Conservation (phyloP, 2,329 filamentous ascomycete genomes). For the Calonectria fujianensis region DNA sequence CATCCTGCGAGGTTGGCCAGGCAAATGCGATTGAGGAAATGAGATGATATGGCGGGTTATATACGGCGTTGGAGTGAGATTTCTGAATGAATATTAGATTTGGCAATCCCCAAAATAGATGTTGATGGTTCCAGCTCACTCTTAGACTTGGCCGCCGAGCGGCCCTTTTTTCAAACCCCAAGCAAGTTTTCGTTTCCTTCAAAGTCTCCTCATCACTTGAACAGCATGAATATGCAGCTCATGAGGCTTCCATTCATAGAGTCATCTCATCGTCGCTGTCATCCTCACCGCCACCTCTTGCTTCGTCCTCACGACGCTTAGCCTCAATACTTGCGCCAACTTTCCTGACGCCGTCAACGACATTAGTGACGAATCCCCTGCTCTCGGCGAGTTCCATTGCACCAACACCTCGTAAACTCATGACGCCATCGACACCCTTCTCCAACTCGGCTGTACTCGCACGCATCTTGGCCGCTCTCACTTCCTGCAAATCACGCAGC, state of each 20-base stretch:
- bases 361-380: constrained; percentile 86
- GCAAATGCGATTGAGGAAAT: constrained; percentile 33
- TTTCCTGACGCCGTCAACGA: constrained; percentile 91
- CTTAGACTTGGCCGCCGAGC: background rate
- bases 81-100: constrained; percentile 12
- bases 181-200: background rate
- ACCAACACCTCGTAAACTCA: constrained; percentile 84
- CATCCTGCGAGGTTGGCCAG: constrained; percentile 48
- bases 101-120: constrained; percentile 1
- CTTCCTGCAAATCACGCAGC: constrained; percentile 88
- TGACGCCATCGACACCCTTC: constrained; percentile 81
- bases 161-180: background rate
- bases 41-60: background rate
- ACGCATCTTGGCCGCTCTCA: constrained; percentile 91
- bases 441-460: constrained; percentile 83
- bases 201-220: too few species aligned
- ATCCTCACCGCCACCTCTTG: constrained; percentile 76
- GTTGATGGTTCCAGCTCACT: constrained; percentile 28
- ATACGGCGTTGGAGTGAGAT: background rate
- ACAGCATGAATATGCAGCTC: background rate
- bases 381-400: constrained; percentile 95
- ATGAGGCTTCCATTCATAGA: constrained; percentile 51
- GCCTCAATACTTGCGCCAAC: constrained; percentile 89
- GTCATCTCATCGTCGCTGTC: constrained; percentile 74
- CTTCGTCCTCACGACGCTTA: constrained; percentile 84